Percentiles rank a stretch among this genome's conserved stretches.
Evolutionary conservation across 176 grass and related monocot genomes (phyloP).

Genomic region (Otatea glauca): DNA sequence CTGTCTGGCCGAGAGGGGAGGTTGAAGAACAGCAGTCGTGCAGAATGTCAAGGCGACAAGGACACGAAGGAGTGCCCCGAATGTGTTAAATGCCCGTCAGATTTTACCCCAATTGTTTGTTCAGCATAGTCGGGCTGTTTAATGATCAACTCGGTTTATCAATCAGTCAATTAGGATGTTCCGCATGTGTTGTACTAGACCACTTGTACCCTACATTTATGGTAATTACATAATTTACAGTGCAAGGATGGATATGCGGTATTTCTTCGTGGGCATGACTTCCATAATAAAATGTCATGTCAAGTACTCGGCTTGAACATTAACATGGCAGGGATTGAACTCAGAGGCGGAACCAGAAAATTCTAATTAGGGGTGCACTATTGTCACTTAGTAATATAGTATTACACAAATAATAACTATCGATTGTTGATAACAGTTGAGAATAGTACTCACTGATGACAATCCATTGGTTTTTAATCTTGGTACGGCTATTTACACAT

Average conservation of each 20-base stretch:
- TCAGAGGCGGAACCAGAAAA: too few relatives aligned
- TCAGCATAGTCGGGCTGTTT: background rate
- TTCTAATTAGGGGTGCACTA: too few relatives aligned
- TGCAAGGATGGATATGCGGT: background rate
- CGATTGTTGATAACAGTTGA: too few relatives aligned
- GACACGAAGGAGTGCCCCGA: background rate
- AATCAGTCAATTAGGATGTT: constrained; percentile 13
- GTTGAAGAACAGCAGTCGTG: constrained; percentile 35
- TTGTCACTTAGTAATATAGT: too few relatives aligned
- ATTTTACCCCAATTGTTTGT: background rate
- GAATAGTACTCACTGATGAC: too few relatives aligned
- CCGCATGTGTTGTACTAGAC: background rate
- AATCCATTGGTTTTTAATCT: too few relatives aligned
- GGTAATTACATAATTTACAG: background rate
- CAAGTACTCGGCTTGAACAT: background rate
- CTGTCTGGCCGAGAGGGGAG: constrained; percentile 23
- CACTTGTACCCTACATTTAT: background rate
- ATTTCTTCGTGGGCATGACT: background rate
- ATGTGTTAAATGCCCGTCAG: background rate
- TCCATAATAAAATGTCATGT: background rate
- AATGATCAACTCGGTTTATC: background rate
- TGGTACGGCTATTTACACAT: too few relatives aligned
- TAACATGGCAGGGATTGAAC: background rate
- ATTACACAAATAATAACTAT: too few relatives aligned
- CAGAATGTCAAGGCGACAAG: constrained; percentile 41